Evolutionary conservation across 108 stramenopile genomes (phyloP).

Genomic region (Mediolabrus comicus): DNA sequence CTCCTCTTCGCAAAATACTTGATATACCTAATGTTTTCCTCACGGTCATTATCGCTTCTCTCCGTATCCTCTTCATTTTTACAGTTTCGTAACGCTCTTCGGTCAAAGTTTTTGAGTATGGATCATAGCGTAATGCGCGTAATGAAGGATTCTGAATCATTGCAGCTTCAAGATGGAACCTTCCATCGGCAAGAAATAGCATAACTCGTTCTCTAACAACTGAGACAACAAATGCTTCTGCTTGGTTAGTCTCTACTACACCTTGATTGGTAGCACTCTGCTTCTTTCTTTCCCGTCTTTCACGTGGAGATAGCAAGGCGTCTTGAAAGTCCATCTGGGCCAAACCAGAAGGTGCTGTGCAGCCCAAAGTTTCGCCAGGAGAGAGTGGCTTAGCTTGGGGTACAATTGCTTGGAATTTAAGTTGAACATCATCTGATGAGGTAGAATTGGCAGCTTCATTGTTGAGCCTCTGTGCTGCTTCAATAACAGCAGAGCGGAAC

Average conservation of each 20-base stretch:
- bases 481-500: conserved; percentile 89
- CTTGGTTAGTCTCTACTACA: background rate
- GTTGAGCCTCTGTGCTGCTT: conserved; percentile 53
- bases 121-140: conserved; percentile 92
- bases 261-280: background rate
- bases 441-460: conserved; percentile 40
- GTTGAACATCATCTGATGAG: background rate
- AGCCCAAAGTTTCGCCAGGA: conserved; percentile 96
- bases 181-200: conserved; percentile 96
- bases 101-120: conserved; percentile 92
- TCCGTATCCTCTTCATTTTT: conserved; percentile 82
- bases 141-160: conserved; percentile 96
- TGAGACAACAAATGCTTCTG: background rate
- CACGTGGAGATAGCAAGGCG: conserved; percentile 3
- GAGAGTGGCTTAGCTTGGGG: conserved; percentile 92
- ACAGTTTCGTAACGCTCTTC: conserved; percentile 89
- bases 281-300: conserved; percentile 5
- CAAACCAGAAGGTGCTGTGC: conserved; percentile 83
- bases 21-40: conserved; percentile 30
- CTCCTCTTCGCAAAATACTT: background rate
- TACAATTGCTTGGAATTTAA: conserved; percentile 36
- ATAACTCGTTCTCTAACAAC: conserved; percentile 53
- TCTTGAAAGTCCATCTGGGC: conserved; percentile 20
- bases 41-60: conserved; percentile 50
- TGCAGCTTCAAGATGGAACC: conserved; percentile 97